A percentile compares a stretch with the other conserved stretches of the same genome.
Conservation (phyloP, 1,284 basidiomycete genomes). For the Thelephora terrestris region DNA sequence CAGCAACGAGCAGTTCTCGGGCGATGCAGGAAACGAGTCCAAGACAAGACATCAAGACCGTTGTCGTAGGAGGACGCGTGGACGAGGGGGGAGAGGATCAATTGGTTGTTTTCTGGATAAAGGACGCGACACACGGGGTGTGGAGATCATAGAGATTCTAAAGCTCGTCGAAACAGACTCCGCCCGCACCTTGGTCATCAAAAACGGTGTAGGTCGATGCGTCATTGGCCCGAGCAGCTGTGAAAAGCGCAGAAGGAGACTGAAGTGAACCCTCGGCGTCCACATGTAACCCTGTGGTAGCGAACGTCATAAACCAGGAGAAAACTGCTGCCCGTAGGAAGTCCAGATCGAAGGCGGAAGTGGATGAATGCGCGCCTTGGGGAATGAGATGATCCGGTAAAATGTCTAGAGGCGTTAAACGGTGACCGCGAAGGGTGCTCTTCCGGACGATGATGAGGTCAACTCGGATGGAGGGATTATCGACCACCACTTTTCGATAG, state of each 20-base stretch:
- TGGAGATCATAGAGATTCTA: slow-evolving; percentile 88
- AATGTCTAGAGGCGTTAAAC: slow-evolving; percentile 63
- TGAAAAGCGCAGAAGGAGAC: slow-evolving; percentile 67
- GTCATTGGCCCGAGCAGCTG: slow-evolving; percentile 56
- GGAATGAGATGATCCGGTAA: slow-evolving; percentile 68
- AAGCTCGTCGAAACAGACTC: slow-evolving; percentile 96
- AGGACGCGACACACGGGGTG: slow-evolving; percentile 70
- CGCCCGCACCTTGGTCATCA: slow-evolving; percentile 97
- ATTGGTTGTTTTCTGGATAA: slow-evolving; percentile 55
- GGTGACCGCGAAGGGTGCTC: too few species aligned
- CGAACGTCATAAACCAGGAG: slow-evolving; percentile 74
- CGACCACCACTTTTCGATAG: too few species aligned
- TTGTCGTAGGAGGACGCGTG: slow-evolving; percentile 66
- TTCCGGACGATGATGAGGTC: too few species aligned
- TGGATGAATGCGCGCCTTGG: slow-evolving; percentile 76
- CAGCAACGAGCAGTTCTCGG: too few species aligned
- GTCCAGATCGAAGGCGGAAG: slow-evolving; percentile 67
- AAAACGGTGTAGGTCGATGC: slow-evolving; percentile 90
- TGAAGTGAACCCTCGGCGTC: slow-evolving; percentile 52
- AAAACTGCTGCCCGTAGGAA: slow-evolving; percentile 69
- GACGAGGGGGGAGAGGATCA: slow-evolving; percentile 72
- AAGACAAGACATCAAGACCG: slow-evolving; percentile 76
- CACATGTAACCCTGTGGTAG: slow-evolving; percentile 55
- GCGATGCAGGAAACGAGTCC: too few species aligned
- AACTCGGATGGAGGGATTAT: too few species aligned